Evolutionary conservation across 2,329 filamentous ascomycete species (phyloP).

Genomic region (Ophiostoma triangulosporum): DNA sequence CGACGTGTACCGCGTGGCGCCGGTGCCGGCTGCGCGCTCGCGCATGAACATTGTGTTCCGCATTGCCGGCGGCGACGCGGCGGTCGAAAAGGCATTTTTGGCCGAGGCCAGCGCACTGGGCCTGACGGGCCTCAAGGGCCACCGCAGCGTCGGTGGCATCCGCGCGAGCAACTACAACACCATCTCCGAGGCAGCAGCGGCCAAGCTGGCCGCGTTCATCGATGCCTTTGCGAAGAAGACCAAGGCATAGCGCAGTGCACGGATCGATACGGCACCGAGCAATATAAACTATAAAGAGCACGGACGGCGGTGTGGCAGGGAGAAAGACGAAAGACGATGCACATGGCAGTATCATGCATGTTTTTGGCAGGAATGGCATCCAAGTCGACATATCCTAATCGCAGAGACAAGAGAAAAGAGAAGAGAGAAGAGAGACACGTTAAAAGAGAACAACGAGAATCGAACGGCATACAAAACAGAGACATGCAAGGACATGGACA

Average conservation of each 20-base stretch:
- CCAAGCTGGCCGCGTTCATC: slow-evolving; percentile 55
- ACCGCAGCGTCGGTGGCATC: slow-evolving; percentile 76
- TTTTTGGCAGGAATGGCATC: neutral
- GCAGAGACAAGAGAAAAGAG: neutral
- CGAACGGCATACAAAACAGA: neutral
- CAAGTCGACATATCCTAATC: neutral
- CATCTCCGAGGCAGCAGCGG: slow-evolving; percentile 51
- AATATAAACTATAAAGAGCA: no score
- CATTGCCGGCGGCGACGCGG: slow-evolving; percentile 49
- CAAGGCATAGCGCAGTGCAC: slow-evolving; percentile 3
- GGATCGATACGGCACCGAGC: neutral
- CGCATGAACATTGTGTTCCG: slow-evolving; percentile 96
- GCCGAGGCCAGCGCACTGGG: slow-evolving; percentile 53
- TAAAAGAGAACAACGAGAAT: neutral
- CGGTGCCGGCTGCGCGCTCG: slow-evolving; percentile 61
- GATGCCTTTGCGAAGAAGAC: slow-evolving; percentile 31
- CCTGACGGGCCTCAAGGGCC: slow-evolving; percentile 74
- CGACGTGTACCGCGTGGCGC: slow-evolving; percentile 62
- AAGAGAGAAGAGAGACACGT: neutral
- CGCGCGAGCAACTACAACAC: slow-evolving; percentile 84
- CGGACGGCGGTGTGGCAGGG: no score
- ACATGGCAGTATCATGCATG: neutral
- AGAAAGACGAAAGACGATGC: neutral
- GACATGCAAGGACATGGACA: neutral
- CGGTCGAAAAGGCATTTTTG: slow-evolving; percentile 65